phyloP scores from a whole-genome alignment of 441 rosid genomes.

The Brassica balearica region DNA sequence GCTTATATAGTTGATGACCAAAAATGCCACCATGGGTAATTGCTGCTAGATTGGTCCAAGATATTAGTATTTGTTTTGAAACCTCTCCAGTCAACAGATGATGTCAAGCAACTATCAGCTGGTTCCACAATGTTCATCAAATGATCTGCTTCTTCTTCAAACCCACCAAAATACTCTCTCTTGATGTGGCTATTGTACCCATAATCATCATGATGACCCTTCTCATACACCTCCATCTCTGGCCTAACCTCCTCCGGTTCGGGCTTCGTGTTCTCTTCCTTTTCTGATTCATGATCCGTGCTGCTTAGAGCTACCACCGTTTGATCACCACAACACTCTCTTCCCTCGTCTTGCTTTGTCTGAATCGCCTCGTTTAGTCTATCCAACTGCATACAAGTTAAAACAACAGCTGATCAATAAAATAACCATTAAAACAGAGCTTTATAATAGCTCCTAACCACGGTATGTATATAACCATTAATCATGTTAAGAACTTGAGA shows the following conservation, averaged over 20 bases:
- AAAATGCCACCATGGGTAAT: slow-evolving; percentile 81
- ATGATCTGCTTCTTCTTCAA: slow-evolving; percentile 61
- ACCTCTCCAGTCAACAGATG: slow-evolving; percentile 79
- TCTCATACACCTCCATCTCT: slow-evolving; percentile 49
- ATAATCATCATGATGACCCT: slow-evolving; percentile 38
- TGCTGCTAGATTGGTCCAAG: slow-evolving; percentile 60
- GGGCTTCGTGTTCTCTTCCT: slow-evolving; percentile 44
- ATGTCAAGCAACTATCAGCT: slow-evolving; percentile 70
- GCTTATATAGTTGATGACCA: slow-evolving; percentile 57
- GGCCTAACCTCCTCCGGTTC: slow-evolving; percentile 36
- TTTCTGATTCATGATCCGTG: slow-evolving; percentile 56
- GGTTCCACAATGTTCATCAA: slow-evolving; percentile 64
- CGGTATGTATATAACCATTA: background rate
- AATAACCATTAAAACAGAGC: slow-evolving; percentile 1
- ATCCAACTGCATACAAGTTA: slow-evolving; percentile 56
- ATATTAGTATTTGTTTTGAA: slow-evolving; percentile 59
- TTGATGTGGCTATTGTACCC: slow-evolving; percentile 52
- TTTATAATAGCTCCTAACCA: background rate
- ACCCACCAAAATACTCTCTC: slow-evolving; percentile 61
- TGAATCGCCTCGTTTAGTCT: slow-evolving; percentile 51
- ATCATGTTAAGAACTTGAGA: background rate
- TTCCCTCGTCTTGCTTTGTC: slow-evolving; percentile 50
- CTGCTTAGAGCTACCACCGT: slow-evolving; percentile 43
- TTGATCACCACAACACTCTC: slow-evolving; percentile 42
- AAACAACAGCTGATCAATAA: background rate